Conservation (phyloP, 805 yeast genomes). For the Ogataea glucozyma region DNA sequence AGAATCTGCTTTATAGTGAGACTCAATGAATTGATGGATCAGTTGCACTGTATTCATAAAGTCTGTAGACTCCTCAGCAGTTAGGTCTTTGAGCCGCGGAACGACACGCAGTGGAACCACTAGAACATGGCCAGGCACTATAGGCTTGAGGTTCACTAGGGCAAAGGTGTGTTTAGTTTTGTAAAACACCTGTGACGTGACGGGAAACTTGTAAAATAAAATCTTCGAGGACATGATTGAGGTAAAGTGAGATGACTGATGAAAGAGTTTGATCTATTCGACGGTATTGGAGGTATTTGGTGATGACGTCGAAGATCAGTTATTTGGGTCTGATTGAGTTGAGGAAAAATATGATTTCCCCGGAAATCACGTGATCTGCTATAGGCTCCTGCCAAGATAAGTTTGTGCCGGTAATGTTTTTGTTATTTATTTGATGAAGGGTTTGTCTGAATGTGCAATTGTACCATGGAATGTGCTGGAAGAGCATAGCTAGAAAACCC, state of each 20-base stretch:
- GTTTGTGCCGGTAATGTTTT: background rate
- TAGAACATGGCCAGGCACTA: conserved; percentile 91
- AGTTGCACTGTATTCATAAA: conserved; percentile 74
- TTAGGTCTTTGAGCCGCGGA: conserved; percentile 65
- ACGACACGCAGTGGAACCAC: conserved; percentile 80
- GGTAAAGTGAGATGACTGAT: background rate
- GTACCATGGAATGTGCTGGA: too few relatives aligned
- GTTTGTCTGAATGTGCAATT: too few relatives aligned
- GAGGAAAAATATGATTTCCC: background rate
- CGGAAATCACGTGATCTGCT: background rate
- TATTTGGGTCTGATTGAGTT: too few relatives aligned
- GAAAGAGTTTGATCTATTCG: background rate
- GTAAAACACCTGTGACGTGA: conserved; percentile 58
- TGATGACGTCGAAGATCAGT: background rate
- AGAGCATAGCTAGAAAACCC: too few relatives aligned
- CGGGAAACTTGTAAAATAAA: conserved; percentile 53
- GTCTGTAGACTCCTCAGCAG: conserved; percentile 71
- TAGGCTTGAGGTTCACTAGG: conserved; percentile 86
- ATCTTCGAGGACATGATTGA: conserved; percentile 25
- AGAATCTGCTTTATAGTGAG: conserved; percentile 74
- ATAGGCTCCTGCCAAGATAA: background rate
- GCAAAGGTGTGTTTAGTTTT: conserved; percentile 72
- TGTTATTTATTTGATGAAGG: background rate
- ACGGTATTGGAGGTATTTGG: background rate
- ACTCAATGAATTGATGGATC: conserved; percentile 65